Conservation (phyloP, 352 stramenopile species). For the Globisporangium middletonii region DNA sequence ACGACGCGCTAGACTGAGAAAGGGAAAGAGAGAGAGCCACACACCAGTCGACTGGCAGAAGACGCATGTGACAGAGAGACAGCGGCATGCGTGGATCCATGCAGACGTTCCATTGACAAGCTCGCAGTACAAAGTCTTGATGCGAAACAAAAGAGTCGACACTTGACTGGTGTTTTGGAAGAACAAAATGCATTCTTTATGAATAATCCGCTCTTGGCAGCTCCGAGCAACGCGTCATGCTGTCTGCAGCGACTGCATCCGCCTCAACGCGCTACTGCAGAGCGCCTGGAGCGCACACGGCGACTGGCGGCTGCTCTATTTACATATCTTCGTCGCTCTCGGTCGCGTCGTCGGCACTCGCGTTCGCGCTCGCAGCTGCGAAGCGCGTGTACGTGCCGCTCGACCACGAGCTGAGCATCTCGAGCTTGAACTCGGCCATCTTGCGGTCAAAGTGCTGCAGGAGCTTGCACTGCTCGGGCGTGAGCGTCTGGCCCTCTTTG, state of each 20-base stretch:
- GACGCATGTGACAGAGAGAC: not conserved
- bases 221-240: no score
- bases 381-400: constrained; percentile 76
- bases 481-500: constrained; percentile 92
- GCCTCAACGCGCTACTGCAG: not conserved
- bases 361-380: constrained; percentile 30
- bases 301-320: constrained; percentile 12
- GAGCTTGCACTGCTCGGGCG: constrained; percentile 94
- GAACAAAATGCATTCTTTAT: constrained; percentile 19
- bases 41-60: no score
- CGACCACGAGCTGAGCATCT: constrained; percentile 70
- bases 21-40: no score
- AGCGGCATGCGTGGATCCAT: no score
- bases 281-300: not conserved
- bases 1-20: constrained; percentile 31
- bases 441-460: constrained; percentile 90
- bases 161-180: not conserved
- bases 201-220: constrained; percentile 9
- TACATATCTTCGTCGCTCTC: constrained; percentile 25
- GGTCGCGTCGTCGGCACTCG: constrained; percentile 29
- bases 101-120: not conserved
- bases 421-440: constrained; percentile 84
- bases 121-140: no score
- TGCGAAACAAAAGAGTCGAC: not conserved
- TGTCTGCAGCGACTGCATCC: not conserved